Conservation (phyloP, 306 rosid species). For the Biancaea sappan region DNA sequence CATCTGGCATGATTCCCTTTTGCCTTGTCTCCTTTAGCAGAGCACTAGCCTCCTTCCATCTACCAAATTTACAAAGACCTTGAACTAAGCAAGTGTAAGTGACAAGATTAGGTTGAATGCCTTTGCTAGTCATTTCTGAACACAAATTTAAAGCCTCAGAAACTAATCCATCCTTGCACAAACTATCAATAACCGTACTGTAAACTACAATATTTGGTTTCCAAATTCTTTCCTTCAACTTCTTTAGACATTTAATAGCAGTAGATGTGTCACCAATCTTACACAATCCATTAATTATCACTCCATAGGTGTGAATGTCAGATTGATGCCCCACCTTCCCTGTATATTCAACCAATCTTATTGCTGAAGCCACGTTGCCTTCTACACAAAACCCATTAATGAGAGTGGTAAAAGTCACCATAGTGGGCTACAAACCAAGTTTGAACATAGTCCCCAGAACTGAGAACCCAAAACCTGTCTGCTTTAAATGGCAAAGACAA, state of each 20-base stretch:
- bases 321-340: conserved; percentile 29
- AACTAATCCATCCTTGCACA: conserved; percentile 48
- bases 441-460: conserved; percentile 27
- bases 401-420: conserved; percentile 40
- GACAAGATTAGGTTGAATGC: conserved; percentile 10
- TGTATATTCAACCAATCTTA: conserved; percentile 23
- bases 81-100: conserved; percentile 47
- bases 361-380: conserved; percentile 37
- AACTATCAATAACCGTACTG: conserved; percentile 28
- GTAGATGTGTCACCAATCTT: conserved; percentile 36
- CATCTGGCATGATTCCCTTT: conserved; percentile 26
- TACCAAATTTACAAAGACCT: conserved; percentile 38
- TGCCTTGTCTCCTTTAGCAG: conserved; percentile 41
- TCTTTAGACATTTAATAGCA: conserved; percentile 35
- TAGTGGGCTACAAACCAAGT: conserved; percentile 35
- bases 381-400: conserved; percentile 35
- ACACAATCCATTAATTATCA: conserved; percentile 47
- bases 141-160: conserved; percentile 37
- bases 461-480: conserved; percentile 37
- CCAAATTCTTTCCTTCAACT: conserved; percentile 30
- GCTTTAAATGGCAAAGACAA: conserved; percentile 37
- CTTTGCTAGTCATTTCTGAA: conserved; percentile 33
- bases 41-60: conserved; percentile 39
- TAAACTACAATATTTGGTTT: conserved; percentile 23
- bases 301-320: conserved; percentile 29